Base-by-base conservation (phyloP, 192 early-diverging fungal species). In the Podila epicladia region DNA sequence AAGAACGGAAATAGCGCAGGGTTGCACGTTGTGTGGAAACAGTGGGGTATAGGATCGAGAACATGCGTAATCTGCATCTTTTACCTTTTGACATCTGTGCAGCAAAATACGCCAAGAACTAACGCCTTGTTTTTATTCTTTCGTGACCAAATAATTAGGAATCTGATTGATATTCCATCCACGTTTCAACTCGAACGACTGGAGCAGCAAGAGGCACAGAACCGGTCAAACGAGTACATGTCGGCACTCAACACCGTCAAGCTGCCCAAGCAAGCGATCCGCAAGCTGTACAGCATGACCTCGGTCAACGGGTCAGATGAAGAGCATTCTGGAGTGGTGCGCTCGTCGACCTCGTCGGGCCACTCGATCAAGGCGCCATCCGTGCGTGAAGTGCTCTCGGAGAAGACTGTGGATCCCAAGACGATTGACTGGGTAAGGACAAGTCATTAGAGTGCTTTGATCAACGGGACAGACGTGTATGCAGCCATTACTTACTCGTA, bases 131-230 rank as follows among this genome's bases (percentile, higher is more conserved):
- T 38, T 12, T 17, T 22, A 0, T 22, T 37, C 5, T 58, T 45
- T 20, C 38, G 5, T 62, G 9, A 37, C 35, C 35, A 37, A 37
- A 37, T 37, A 37, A 49, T 13, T 35, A 80, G 77, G 63, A 73
- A 73, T 45, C 48, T 80, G 51, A 80, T 80, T 67, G 77, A 80
- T 31, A 80, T 80, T 31, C 77, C 77, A 22, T 80, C 77, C n/a
- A 73, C 77, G 28, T 55, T 80, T 26, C 77, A 80, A 9, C 13
- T 80, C 32, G 77, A 80, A 64, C 71, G 77, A 28, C 51, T 80
- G 29, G 70, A 80, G 62, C 77, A 73, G 31, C 71, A 80, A 33
- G 77, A 69, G 51, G 77, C 67, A 31, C 65, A 69, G 58, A 69
- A 68, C 48, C 70, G 77, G 17, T 80, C 71, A 15, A 69, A 80